A percentile compares a stretch with the other conserved stretches of the same genome.
phyloP scores from a whole-genome alignment of 768 basidiomycete species.

The Boletus insuetus region DNA sequence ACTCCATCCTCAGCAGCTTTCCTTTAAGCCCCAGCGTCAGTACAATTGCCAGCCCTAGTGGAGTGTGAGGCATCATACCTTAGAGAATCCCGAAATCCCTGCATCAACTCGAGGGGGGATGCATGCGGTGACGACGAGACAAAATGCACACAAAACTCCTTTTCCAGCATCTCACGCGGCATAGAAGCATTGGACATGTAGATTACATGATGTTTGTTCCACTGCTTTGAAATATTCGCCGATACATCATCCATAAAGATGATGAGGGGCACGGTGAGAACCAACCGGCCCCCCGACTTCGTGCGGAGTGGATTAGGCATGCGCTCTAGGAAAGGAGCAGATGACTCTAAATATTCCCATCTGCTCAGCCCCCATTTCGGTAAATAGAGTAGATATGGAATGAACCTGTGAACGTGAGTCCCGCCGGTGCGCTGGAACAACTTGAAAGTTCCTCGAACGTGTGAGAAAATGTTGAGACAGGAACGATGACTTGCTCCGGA shows the following conservation, averaged over 20 bases:
- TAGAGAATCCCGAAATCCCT: not conserved
- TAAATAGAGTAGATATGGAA: not conserved
- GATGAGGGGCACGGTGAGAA: constrained; percentile 17
- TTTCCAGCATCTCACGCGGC: constrained; percentile 26
- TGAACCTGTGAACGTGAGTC: not conserved
- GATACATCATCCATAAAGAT: constrained; percentile 36
- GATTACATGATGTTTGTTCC: constrained; percentile 32
- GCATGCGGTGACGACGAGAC: constrained; percentile 35
- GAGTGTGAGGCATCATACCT: not conserved
- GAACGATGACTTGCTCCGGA: not conserved
- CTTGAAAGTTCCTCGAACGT: not conserved
- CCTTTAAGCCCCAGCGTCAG: not conserved
- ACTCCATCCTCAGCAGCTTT: not conserved
- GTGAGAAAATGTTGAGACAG: not conserved
- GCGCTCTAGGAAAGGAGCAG: too few species aligned
- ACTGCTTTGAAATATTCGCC: constrained; percentile 35
- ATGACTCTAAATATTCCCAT: not conserved
- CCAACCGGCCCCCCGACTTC: not conserved
- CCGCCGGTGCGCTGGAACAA: not conserved
- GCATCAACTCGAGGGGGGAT: constrained; percentile 29
- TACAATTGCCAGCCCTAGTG: too few species aligned
- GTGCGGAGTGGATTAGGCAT: not conserved
- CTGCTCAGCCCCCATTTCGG: not conserved
- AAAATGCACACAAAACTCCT: constrained; percentile 30
- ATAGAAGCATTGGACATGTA: constrained; percentile 34